Conservation (phyloP, 768 basidiomycete species). For the Boletus pseudopeckii region DNA sequence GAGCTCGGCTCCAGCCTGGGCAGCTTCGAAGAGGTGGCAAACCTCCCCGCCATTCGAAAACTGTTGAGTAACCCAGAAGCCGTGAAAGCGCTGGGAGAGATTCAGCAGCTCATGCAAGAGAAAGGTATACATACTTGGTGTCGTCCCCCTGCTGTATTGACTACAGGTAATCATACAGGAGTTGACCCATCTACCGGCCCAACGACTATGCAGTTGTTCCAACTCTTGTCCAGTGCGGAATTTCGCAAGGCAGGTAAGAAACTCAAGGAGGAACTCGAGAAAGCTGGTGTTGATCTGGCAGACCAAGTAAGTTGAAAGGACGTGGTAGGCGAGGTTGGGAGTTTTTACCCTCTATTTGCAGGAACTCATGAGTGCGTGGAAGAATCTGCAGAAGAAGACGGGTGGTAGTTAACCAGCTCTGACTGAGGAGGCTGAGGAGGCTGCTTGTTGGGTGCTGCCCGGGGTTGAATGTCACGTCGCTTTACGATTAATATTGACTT, state of each 20-base stretch:
- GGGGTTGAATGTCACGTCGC: background rate
- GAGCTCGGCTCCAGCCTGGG: constrained; percentile 37
- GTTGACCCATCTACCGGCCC: constrained; percentile 47
- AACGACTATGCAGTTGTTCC: constrained; percentile 51
- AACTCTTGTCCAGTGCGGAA: constrained; percentile 48
- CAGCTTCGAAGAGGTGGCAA: constrained; percentile 38
- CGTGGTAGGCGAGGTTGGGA: background rate
- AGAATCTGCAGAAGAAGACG: constrained; percentile 33
- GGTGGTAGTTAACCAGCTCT: constrained; percentile 14
- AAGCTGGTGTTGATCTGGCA: constrained; percentile 57
- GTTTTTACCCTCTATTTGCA: constrained; percentile 18
- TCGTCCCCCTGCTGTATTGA: background rate
- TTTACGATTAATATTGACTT: background rate
- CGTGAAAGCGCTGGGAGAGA: constrained; percentile 43
- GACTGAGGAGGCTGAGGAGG: background rate
- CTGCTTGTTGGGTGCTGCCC: background rate
- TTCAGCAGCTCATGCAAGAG: constrained; percentile 45
- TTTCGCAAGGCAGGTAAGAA: constrained; percentile 47
- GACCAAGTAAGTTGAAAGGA: constrained; percentile 43
- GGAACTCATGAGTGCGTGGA: constrained; percentile 45
- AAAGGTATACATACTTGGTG: constrained; percentile 36
- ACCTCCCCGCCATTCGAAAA: constrained; percentile 46
- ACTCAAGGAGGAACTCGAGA: constrained; percentile 48
- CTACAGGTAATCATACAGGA: constrained; percentile 33
- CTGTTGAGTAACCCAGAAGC: constrained; percentile 49